phyloP scores from a whole-genome alignment of 2,329 filamentous ascomycete species.

The Neonectria hederae region DNA sequence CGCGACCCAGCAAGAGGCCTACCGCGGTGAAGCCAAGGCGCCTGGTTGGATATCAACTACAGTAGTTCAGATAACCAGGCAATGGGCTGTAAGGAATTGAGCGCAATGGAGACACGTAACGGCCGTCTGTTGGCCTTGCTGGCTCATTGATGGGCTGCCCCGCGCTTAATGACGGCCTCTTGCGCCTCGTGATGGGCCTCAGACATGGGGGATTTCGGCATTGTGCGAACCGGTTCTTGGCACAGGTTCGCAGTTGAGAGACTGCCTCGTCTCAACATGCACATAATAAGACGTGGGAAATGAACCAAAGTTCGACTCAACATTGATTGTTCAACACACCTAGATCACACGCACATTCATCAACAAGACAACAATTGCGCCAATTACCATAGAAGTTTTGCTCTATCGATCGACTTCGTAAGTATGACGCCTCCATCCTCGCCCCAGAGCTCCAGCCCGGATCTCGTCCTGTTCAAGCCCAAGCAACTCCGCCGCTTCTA shows the following conservation, averaged over 20 bases:
- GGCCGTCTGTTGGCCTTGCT: constrained; percentile 3
- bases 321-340: neutral
- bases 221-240: neutral
- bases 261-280: too few relatives aligned
- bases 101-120: constrained; percentile 5
- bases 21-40: neutral
- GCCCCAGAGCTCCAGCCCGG: neutral
- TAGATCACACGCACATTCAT: neutral
- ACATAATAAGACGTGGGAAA: constrained; percentile 8
- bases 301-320: neutral
- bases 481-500: constrained; percentile 42
- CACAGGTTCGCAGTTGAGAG: neutral
- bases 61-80: constrained; percentile 5
- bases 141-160: neutral
- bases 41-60: neutral
- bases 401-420: neutral
- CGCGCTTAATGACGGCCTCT: neutral
- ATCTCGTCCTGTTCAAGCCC: constrained; percentile 15
- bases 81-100: constrained; percentile 13
- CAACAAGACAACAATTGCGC: neutral
- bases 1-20: constrained; percentile 22
- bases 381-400: neutral
- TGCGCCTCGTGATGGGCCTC: constrained; percentile 35
- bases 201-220: constrained; percentile 20
- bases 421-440: neutral